These are phyloP conservation scores for Tulasnella sp. DNA, from an alignment of 768 basidiomycete species.

Conservation along the genomic window DNA sequence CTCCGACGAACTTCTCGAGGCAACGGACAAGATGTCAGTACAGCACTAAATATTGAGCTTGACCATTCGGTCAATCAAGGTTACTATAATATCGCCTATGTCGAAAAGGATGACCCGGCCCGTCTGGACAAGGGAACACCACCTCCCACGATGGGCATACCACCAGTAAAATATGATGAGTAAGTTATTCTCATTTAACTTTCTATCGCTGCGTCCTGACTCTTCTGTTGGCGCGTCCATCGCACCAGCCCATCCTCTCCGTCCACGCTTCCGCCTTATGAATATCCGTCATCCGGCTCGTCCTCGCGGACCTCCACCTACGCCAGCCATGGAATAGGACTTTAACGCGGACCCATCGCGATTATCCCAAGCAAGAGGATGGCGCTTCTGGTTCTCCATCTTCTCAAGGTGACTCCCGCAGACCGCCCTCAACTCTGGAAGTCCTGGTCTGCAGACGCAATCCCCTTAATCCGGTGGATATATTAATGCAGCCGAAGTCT, in stretches of 20 bases:
- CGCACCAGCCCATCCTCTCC: not conserved
- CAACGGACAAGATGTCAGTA: constrained; percentile 10
- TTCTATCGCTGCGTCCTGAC: too few relatives aligned
- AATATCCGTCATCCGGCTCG: not conserved
- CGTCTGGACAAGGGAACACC: constrained; percentile 9
- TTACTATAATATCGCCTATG: not conserved
- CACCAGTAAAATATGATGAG: constrained; percentile 7
- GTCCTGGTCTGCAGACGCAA: not conserved
- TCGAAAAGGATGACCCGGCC: not conserved
- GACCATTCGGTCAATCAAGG: not conserved
- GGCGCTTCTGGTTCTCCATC: not conserved
- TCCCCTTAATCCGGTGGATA: not conserved
- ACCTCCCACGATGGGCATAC: not conserved
- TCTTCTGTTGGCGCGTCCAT: too few relatives aligned
- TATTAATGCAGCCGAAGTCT: constrained; percentile 3
- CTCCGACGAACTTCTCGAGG: not conserved
- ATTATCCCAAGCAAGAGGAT: not conserved
- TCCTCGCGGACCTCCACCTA: not conserved
- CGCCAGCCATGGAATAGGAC: not conserved
- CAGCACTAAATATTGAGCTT: not conserved
- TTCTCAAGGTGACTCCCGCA: not conserved
- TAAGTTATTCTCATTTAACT: not conserved
- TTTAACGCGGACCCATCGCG: not conserved
- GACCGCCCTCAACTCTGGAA: too few relatives aligned
- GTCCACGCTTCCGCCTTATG: not conserved